phyloP scores from a whole-genome alignment of 306 rosid genomes.

The Neltuma alba region DNA sequence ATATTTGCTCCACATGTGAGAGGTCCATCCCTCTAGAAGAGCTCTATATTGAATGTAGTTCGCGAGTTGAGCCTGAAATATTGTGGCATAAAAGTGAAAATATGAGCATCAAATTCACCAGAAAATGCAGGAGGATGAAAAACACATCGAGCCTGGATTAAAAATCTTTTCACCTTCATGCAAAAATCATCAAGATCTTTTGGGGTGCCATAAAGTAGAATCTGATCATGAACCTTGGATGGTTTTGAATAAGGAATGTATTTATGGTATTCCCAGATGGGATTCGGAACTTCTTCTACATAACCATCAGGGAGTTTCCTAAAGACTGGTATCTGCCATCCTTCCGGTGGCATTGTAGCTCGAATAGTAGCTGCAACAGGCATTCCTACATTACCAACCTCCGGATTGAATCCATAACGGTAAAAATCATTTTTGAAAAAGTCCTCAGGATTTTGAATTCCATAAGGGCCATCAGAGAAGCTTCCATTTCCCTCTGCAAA shows the following conservation, averaged over 20 bases:
- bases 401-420: slow-evolving; percentile 87
- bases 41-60: slow-evolving; percentile 92
- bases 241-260: slow-evolving; percentile 94
- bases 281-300: slow-evolving; percentile 86
- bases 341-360: slow-evolving; percentile 92
- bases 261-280: slow-evolving; percentile 93
- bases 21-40: slow-evolving; percentile 90
- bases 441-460: slow-evolving; percentile 88
- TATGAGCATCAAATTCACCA: slow-evolving; percentile 23
- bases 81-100: slow-evolving; percentile 19
- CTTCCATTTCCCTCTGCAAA: slow-evolving; percentile 89
- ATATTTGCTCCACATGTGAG: slow-evolving; percentile 92
- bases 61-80: slow-evolving; percentile 85
- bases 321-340: slow-evolving; percentile 85
- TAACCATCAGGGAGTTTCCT: slow-evolving; percentile 66
- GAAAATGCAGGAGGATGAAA: not conserved
- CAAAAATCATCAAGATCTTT: slow-evolving; percentile 93
- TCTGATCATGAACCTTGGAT: slow-evolving; percentile 78
- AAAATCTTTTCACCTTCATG: slow-evolving; percentile 59
- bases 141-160: not conserved
- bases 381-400: slow-evolving; percentile 92
- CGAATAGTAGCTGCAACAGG: slow-evolving; percentile 93
- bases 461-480: slow-evolving; percentile 92
- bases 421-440: slow-evolving; percentile 69
- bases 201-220: slow-evolving; percentile 75